These are phyloP conservation scores for Solanum pimpinellifolium DNA, from an alignment of 257 asterid genomes.

Conservation along the genomic window DNA sequence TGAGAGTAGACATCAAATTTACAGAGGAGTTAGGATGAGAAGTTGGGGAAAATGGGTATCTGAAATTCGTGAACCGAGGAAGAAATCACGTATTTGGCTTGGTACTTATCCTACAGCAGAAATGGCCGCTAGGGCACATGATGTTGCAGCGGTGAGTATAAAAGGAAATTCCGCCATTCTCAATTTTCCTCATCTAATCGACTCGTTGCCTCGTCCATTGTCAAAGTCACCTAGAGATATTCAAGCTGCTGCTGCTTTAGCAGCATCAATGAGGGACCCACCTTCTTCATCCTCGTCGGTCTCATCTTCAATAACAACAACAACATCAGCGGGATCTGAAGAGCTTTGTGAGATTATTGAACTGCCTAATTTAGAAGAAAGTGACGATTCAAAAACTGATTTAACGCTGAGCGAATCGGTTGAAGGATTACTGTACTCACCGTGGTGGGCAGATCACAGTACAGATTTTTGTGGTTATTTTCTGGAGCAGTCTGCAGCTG, in stretches of 20 bases:
- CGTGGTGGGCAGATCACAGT: neutral
- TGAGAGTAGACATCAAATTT: neutral
- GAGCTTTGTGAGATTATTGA: neutral
- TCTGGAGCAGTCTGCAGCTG: neutral
- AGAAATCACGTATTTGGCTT: slow-evolving; percentile 3
- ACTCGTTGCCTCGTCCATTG: neutral
- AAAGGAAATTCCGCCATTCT: neutral
- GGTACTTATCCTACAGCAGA: neutral
- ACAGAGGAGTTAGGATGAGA: slow-evolving; percentile 3
- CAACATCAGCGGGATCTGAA: neutral
- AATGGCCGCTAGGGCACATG: neutral
- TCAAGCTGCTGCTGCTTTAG: neutral
- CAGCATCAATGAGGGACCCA: neutral
- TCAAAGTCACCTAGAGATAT: neutral
- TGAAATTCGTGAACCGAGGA: slow-evolving; percentile 1
- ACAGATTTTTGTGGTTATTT: neutral
- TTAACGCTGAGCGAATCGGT: neutral
- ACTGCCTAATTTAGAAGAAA: neutral
- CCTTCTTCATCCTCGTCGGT: neutral
- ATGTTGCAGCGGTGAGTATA: neutral
- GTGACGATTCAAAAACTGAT: neutral
- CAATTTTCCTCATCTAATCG: neutral
- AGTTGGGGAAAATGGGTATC: slow-evolving; percentile 8
- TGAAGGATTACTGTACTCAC: neutral
- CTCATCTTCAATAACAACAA: neutral